Conservation (phyloP, 306 rosid genomes). For the Boehmeria nivea region DNA sequence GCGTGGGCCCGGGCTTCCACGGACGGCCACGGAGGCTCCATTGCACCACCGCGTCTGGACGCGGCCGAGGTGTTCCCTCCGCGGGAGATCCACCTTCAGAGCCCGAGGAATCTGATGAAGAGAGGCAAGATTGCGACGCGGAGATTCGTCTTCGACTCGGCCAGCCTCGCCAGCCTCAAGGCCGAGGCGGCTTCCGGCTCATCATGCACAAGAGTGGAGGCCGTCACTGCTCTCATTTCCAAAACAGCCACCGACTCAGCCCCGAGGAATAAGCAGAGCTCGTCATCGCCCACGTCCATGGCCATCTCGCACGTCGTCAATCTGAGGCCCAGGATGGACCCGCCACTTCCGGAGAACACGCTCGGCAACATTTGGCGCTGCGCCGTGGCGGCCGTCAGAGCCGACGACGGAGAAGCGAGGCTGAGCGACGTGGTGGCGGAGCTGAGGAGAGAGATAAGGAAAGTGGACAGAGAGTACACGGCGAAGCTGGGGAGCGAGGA, state of each 20-base stretch:
- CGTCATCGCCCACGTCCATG: not conserved
- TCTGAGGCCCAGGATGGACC: conserved; percentile 10
- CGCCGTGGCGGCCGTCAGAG: conserved; percentile 3
- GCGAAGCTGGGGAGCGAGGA: conserved; percentile 9
- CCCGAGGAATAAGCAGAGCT: not conserved
- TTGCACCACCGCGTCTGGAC: not conserved
- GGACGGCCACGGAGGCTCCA: not conserved
- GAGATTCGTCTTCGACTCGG: conserved; percentile 8
- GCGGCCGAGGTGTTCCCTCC: conserved; percentile 10
- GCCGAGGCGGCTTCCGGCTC: conserved; percentile 4
- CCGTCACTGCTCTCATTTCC: conserved; percentile 16
- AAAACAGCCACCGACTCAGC: conserved; percentile 6
- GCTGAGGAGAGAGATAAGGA: conserved; percentile 3
- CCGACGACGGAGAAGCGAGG: not conserved
- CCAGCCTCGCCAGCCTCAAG: conserved; percentile 11
- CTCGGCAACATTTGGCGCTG: conserved; percentile 13
- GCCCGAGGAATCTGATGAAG: not conserved
- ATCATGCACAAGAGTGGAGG: conserved; percentile 18
- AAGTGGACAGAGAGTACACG: conserved; percentile 1
- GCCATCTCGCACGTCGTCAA: conserved; percentile 13
- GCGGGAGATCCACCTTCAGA: not conserved
- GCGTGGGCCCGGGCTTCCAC: conserved; percentile 7
- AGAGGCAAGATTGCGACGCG: conserved; percentile 6
- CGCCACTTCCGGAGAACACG: conserved; percentile 12
- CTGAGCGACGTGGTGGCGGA: conserved; percentile 3